Evolutionary conservation across 371 early-diverging fungal species (phyloP), one percentile per base, ranked within the genome.

Genomic region (Mortierella sp.): DNA sequence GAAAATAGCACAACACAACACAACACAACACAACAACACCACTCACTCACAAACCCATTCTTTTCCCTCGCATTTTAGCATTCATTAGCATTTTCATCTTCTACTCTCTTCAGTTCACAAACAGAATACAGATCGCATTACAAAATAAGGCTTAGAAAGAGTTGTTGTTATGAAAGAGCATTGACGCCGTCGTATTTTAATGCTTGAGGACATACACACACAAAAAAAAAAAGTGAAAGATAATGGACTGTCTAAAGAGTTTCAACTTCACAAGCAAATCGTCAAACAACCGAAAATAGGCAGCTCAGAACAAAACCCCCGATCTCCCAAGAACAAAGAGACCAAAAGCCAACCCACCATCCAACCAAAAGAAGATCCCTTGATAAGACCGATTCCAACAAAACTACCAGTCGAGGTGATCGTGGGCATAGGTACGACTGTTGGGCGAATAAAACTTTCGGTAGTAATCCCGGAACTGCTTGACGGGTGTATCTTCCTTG

Each of bases 391-490:
- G 7, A 18, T 16, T 14, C 12, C 12, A 46, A 46, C 16, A 46
- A 2, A 54, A 24, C 54, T 73, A 85, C 86, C 86, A 85, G 35
- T 81, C 86, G 75, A 85, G 56, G 12, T 70, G 74, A 24, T 85
- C 82, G 35, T 85, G 86, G 14, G 86, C 82, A 71, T 82, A 85
- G 41, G 86, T 79, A 43, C 86, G 86, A 75, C 86, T 85, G 75
- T 85, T 85, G 56, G 86, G 82, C 77, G 86, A 85, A 58, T 85
- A 85, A 58, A 85, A 85, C 72, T 82, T 81, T 38, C 79, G 82
- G 74, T 85, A 85, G 27, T 82, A 85, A 46, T 85, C 82, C 32
- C 86, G 79, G 60, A 85, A 85, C 71, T 85, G 86, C 74, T 85
- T 85, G 73, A 85, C 80, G 46, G 86, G 56, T 72, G 82, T 55